Evolutionary conservation across 148 eudicot species (phyloP), one percentile per base, ranked within the genome.

Genomic region (Persicaria tinctoria): DNA sequence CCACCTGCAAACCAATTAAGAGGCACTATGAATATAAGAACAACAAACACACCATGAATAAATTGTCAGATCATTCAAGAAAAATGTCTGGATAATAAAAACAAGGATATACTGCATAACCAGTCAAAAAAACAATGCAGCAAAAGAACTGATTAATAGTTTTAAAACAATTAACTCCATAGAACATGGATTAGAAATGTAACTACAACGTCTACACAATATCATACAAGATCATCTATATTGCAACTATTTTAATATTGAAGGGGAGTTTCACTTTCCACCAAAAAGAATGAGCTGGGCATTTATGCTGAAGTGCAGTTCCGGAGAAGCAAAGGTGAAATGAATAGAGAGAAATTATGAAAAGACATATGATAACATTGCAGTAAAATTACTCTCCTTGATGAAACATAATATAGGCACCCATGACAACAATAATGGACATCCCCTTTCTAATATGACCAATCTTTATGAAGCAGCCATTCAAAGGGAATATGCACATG

Each of bases 1-100:
- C 90, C 93, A 86, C 97, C 98, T 94, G 88, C 82, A 85, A 14
- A 74, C 48, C 51, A 73, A 64, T 49, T 48, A 27, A 48, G n/a
- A 70, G 3, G 18, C 23, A 70, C 23, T 48, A 18, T 45, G 23
- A 45, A 46, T 70, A 46, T 70, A 45, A 41, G 20, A 60, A 17
- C 5, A 69, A 70, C 73, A 70, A 70, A 70, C 10, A 69, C 13
- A 71, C 32, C 46, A 66, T 66, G 8, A 66, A 66, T 44, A 66
- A 11, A 5, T 41, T 66, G 70, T 18, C 48, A 41, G 70, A 5
- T 66, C 32, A 12, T 44, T 47, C 38, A 71, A 47, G 54, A 50
- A 20, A 71, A 47, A 32, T 32, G 41, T 32, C 41, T 1, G 41
- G 55, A 13, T 14, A 20, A 20, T 14, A 5, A 8, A 27, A 7